Conservation (phyloP, 352 stramenopile species). For the Pythium rhizo-oryzae region DNA sequence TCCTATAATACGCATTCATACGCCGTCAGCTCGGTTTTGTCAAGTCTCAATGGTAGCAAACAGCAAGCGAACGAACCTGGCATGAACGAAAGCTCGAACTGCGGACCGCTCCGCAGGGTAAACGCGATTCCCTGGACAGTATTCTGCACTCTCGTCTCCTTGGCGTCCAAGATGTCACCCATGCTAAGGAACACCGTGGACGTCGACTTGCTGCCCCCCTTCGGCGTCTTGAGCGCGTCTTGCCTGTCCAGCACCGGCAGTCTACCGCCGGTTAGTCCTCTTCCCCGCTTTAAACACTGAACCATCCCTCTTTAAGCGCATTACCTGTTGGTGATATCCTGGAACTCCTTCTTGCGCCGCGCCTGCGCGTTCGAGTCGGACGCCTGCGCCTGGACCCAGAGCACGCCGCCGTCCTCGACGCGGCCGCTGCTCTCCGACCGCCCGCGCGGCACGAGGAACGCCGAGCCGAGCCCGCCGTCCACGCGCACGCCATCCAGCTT, state of each 20-base stretch:
- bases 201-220: constrained; percentile 31
- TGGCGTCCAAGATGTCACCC: constrained; percentile 32
- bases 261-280: constrained; percentile 8
- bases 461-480: constrained; percentile 49
- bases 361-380: constrained; percentile 61
- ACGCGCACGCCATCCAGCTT: constrained; percentile 57
- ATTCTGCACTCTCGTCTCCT: constrained; percentile 47
- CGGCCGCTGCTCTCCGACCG: constrained; percentile 10
- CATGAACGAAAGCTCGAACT: constrained; percentile 70
- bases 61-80: constrained; percentile 38
- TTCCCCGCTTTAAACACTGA: too few species aligned
- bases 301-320: too few species aligned
- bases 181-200: constrained; percentile 41
- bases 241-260: constrained; percentile 25
- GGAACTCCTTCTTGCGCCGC: constrained; percentile 53
- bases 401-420: constrained; percentile 34
- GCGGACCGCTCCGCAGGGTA: constrained; percentile 31
- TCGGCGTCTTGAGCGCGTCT: constrained; percentile 28
- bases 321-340: constrained; percentile 54
- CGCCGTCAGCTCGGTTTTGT: background rate
- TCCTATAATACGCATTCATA: constrained; percentile 11
- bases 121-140: constrained; percentile 44
- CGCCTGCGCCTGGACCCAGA: constrained; percentile 55
- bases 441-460: constrained; percentile 28
- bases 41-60: background rate